Percentiles rank a stretch among this genome's conserved stretches.
These are phyloP conservation scores for Chenopodium quinoa DNA, from an alignment of 148 eudicot species.

Conservation along the genomic window DNA sequence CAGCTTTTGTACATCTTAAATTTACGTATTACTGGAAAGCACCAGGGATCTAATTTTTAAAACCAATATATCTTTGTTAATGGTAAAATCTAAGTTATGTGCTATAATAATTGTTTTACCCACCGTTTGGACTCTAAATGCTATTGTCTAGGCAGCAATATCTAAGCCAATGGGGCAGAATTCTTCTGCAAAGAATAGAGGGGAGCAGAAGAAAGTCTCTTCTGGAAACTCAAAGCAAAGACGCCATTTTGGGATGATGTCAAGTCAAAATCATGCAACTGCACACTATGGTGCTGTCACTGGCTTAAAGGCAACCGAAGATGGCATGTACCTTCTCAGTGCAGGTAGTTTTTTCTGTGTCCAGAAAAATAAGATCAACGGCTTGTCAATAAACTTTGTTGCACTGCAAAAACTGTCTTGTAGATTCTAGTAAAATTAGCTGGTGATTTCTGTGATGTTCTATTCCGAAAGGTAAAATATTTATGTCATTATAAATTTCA, in stretches of 20 bases:
- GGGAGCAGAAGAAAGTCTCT: constrained; percentile 50
- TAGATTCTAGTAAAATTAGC: background rate
- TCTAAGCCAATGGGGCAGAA: constrained; percentile 46
- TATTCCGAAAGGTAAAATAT: no score
- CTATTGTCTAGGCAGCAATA: constrained; percentile 40
- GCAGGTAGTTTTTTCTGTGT: constrained; percentile 55
- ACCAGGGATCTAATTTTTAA: no score
- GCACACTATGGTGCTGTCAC: constrained; percentile 94
- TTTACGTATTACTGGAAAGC: background rate
- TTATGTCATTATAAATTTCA: constrained; percentile 29
- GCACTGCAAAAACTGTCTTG: background rate
- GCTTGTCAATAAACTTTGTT: background rate
- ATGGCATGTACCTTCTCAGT: constrained; percentile 93
- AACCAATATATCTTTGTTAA: background rate
- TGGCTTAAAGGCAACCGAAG: constrained; percentile 79
- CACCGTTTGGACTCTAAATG: background rate
- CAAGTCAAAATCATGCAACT: constrained; percentile 84
- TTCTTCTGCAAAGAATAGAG: constrained; percentile 46
- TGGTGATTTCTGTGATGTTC: background rate
- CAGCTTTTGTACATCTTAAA: background rate
- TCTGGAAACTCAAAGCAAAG: constrained; percentile 61
- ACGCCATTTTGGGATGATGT: constrained; percentile 86
- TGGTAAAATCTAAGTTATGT: background rate
- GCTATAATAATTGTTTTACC: background rate
- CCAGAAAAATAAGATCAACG: background rate